Percentiles rank a stretch among this genome's conserved stretches.
phyloP scores from a whole-genome alignment of 2,329 filamentous ascomycete species.

The Fusarium sp. region DNA sequence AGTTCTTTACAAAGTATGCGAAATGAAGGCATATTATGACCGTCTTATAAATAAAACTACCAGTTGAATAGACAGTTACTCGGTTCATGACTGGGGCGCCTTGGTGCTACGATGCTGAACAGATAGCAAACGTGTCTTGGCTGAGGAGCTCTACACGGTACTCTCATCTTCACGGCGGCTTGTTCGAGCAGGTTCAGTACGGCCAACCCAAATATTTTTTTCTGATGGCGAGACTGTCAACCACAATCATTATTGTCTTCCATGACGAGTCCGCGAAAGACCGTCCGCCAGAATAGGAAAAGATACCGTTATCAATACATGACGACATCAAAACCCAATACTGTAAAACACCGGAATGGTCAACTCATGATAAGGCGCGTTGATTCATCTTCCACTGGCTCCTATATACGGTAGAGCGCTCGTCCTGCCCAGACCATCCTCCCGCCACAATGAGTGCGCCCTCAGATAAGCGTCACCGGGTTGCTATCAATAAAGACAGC shows the following conservation, averaged over 20 bases:
- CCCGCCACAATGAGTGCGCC: neutral
- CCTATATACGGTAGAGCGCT: neutral
- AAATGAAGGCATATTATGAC: neutral
- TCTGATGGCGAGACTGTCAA: too few species aligned
- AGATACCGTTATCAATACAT: too few species aligned
- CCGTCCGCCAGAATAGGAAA: too few species aligned
- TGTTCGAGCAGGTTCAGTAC: neutral
- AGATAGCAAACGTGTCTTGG: neutral
- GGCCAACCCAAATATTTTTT: too few species aligned
- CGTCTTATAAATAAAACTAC: neutral
- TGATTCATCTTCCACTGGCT: neutral
- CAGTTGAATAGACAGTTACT: neutral
- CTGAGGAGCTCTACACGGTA: neutral
- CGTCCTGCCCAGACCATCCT: neutral
- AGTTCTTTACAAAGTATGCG: neutral
- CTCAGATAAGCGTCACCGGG: constrained; percentile 3
- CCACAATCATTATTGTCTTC: too few species aligned
- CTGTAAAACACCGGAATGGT: too few species aligned
- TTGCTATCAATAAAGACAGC: neutral
- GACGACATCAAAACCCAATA: too few species aligned
- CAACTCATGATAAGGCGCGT: neutral
- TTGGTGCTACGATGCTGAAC: neutral
- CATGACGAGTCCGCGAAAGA: too few species aligned
- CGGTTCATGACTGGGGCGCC: neutral
- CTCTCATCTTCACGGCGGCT: neutral